A percentile compares a stretch with the other conserved stretches of the same genome.
Conservation (phyloP, 2,329 filamentous ascomycete species). For the Alternaria sp. region DNA sequence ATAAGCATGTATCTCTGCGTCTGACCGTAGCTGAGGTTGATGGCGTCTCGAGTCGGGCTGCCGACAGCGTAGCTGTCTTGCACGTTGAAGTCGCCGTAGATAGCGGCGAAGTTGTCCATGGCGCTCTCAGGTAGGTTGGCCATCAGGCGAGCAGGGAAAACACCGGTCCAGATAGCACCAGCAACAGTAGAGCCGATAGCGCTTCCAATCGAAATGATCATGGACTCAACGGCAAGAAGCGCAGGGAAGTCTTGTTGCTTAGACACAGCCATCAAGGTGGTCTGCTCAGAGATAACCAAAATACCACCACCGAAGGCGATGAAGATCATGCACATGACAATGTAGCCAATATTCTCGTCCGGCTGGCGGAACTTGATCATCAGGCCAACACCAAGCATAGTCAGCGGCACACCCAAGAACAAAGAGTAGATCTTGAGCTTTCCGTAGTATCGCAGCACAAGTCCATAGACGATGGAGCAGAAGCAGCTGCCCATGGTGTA, state of each 20-base stretch:
- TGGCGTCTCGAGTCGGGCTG: slow-evolving; percentile 55
- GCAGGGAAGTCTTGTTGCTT: slow-evolving; percentile 44
- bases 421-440: slow-evolving; percentile 40
- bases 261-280: slow-evolving; percentile 42
- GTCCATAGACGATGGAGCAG: slow-evolving; percentile 39
- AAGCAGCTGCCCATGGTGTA: slow-evolving; percentile 49
- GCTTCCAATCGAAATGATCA: slow-evolving; percentile 64
- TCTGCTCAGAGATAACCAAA: slow-evolving; percentile 43
- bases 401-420: slow-evolving; percentile 40
- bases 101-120: slow-evolving; percentile 44
- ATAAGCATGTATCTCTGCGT: slow-evolving; percentile 49
- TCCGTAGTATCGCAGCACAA: slow-evolving; percentile 37
- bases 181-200: slow-evolving; percentile 60
- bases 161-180: slow-evolving; percentile 68
- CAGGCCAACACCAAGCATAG: slow-evolving; percentile 43
- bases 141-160: slow-evolving; percentile 60
- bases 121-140: slow-evolving; percentile 54
- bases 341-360: slow-evolving; percentile 42
- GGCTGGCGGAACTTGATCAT: slow-evolving; percentile 50
- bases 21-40: slow-evolving; percentile 46
- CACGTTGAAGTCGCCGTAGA: slow-evolving; percentile 61
- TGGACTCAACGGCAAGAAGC: slow-evolving; percentile 58
- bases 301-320: slow-evolving; percentile 44
- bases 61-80: slow-evolving; percentile 63
- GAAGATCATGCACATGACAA: slow-evolving; percentile 47